These are phyloP conservation scores for Apiospora rasikravindrae DNA, from an alignment of 2,329 filamentous ascomycete species.

Conservation along the genomic window DNA sequence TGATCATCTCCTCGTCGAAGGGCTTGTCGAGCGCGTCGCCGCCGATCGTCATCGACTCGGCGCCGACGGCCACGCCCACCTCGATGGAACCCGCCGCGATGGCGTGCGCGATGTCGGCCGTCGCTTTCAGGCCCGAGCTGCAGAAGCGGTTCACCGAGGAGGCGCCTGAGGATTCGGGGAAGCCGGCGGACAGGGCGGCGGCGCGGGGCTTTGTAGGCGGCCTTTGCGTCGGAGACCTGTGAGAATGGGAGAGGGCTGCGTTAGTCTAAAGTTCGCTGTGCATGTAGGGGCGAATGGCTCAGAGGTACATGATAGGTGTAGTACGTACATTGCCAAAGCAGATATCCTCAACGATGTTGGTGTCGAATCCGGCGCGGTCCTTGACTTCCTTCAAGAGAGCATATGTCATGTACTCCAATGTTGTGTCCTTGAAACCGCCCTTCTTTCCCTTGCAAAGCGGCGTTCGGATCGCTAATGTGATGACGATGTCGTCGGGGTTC, in stretches of 20 bases:
- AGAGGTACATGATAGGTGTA: conserved; percentile 8
- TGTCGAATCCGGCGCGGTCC: conserved; percentile 77
- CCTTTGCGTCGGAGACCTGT: conserved; percentile 81
- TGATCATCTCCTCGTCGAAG: conserved; percentile 78
- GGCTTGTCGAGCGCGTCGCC: conserved; percentile 73
- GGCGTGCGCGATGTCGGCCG: conserved; percentile 91
- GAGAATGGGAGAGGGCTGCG: background rate
- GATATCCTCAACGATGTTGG: conserved; percentile 84
- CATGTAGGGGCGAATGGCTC: conserved; percentile 6
- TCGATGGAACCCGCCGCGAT: conserved; percentile 83
- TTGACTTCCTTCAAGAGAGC: conserved; percentile 79
- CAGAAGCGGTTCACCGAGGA: conserved; percentile 94
- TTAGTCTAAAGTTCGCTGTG: background rate
- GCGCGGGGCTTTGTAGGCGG: conserved; percentile 92
- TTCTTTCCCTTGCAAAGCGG: conserved; percentile 88
- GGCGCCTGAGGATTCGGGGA: conserved; percentile 85
- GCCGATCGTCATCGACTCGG: conserved; percentile 82
- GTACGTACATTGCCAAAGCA: conserved; percentile 83
- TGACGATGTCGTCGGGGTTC: conserved; percentile 95
- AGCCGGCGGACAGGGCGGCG: conserved; percentile 87
- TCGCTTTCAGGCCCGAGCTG: conserved; percentile 93
- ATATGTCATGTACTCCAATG: conserved; percentile 84
- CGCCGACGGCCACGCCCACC: conserved; percentile 84
- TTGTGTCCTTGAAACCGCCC: conserved; percentile 94
- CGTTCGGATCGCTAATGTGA: conserved; percentile 89